Evolutionary conservation across 352 stramenopile species (phyloP), one percentile per base, ranked within the genome.

Genomic region (Phytopythium cucurbitacearum): DNA sequence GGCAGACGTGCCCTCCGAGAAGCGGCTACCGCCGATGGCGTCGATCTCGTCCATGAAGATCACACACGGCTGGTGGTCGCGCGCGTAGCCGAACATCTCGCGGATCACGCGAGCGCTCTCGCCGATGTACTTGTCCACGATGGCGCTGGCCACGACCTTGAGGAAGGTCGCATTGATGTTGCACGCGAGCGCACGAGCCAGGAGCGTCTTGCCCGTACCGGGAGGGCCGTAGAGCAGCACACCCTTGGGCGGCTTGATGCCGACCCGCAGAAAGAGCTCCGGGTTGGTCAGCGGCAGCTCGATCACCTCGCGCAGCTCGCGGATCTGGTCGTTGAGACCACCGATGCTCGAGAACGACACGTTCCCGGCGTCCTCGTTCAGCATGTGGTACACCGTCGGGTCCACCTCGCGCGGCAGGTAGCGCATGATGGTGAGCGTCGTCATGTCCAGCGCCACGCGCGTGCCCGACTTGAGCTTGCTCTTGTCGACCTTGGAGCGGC

Each of bases 41-140:
- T 99, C 97, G 71, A 99, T 98, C 66, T 99, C 98, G 74, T 99
- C 98, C 95, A 99, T 99, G 67, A 99, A 99, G 72, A 99, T 99
- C 54, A 99, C 97, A 60, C 96, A 99, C 40, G 97, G 97, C 80
- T 99, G 90, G 70, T 99, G 97, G 70, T 99, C 95, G 46, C 91
- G 86, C 11, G 93, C 82, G 74, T 97, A 87, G 76, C 96, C 87
- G 59, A 99, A 99, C 97, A 99, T 99, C 79, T 99, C 97, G 53
- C 97, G 96, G 67, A 99, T 99, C 60, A 99, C 96, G 62, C 97
- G 92, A 9, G 97, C 96, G 55, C 94, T 99, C 76, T 99, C 97
- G 57, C 98, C 98, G 84, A 99, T 99, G 85, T 99, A 99, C 73
- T 99, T 99, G 81, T 99, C 97, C 6, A 99, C 97, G 66, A 99